Percentiles rank a stretch among this genome's conserved stretches.
phyloP scores from a whole-genome alignment of 768 basidiomycete genomes.

The Chiua virens region DNA sequence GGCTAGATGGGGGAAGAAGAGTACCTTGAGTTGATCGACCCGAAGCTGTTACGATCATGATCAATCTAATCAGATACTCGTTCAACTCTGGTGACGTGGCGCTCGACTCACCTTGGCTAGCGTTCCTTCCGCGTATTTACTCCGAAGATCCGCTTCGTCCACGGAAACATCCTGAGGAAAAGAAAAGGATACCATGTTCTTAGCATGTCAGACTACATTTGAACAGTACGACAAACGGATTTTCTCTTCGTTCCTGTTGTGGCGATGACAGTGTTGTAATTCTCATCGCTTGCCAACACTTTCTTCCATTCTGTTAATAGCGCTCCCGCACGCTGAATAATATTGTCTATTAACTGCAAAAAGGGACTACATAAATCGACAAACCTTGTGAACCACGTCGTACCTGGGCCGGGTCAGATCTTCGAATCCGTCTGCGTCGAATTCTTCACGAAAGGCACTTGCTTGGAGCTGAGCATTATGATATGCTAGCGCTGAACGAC shows the following conservation, averaged over 20 bases:
- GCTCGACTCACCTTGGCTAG: slow-evolving; percentile 60
- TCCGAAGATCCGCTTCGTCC: slow-evolving; percentile 73
- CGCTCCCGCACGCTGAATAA: slow-evolving; percentile 59
- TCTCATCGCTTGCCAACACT: slow-evolving; percentile 58
- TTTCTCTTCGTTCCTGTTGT: slow-evolving; percentile 67
- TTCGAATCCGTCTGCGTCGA: slow-evolving; percentile 71
- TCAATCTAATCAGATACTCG: slow-evolving; percentile 3
- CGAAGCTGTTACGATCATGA: slow-evolving; percentile 49
- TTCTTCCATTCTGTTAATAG: slow-evolving; percentile 73
- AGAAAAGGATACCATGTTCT: neutral
- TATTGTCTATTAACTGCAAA: neutral
- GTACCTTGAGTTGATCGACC: slow-evolving; percentile 77
- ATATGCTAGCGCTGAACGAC: slow-evolving; percentile 56
- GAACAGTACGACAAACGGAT: slow-evolving; percentile 45
- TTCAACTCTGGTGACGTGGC: neutral
- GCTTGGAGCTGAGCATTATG: slow-evolving; percentile 92
- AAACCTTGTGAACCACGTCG: slow-evolving; percentile 77
- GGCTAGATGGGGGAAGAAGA: slow-evolving; percentile 9
- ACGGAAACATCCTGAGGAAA: slow-evolving; percentile 54
- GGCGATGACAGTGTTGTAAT: slow-evolving; percentile 51
- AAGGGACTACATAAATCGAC: slow-evolving; percentile 6
- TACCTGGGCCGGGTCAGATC: slow-evolving; percentile 81
- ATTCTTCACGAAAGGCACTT: slow-evolving; percentile 89
- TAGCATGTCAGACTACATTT: neutral
- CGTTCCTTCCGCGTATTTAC: slow-evolving; percentile 56